A percentile compares a stretch with the other conserved stretches of the same genome.
Conservation (phyloP, 2,329 filamentous ascomycete genomes). For the Ophiostoma novo-ulmi region DNA sequence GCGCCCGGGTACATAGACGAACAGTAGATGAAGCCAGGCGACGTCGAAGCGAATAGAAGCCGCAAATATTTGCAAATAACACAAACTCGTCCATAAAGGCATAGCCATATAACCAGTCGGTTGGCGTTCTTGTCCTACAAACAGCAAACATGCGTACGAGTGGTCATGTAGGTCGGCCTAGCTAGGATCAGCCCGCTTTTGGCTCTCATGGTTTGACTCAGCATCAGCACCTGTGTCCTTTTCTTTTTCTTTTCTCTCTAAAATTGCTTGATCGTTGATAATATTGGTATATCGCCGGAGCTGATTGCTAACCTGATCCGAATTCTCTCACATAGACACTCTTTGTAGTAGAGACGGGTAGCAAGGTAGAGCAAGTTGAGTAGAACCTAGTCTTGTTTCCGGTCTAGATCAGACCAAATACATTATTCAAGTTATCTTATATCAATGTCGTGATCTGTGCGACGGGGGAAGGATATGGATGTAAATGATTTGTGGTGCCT, state of each 20-base stretch:
- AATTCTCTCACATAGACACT: neutral
- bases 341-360: neutral
- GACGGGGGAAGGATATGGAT: neutral
- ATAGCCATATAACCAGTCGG: neutral
- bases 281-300: neutral
- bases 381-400: neutral
- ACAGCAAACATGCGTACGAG: neutral
- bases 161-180: neutral
- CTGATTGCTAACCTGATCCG: too few relatives aligned
- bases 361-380: neutral
- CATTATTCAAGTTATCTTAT: neutral
- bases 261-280: neutral
- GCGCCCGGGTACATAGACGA: neutral
- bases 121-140: neutral
- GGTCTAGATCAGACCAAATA: neutral
- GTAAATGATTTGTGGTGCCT: neutral
- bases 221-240: neutral
- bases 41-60: neutral
- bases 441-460: slow-evolving; percentile 1
- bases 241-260: neutral
- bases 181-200: neutral
- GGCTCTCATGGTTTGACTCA: neutral
- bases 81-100: neutral
- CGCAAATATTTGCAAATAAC: neutral
- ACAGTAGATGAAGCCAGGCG: neutral